Conservation (phyloP, 306 rosid species). For the Morella rubra region DNA sequence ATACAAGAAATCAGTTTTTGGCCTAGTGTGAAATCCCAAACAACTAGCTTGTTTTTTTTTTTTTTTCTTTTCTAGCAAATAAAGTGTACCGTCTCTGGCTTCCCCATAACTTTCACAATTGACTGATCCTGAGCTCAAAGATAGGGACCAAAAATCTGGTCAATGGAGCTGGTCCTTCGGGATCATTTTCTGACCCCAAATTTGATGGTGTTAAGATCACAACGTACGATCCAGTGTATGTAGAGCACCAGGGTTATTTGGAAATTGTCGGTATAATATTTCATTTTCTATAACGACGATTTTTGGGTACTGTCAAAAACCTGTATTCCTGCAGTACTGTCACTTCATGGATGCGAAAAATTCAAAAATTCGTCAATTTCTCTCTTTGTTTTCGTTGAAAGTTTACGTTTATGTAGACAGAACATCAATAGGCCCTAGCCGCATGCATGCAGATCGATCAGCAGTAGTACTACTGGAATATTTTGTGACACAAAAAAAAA, state of each 20-base stretch:
- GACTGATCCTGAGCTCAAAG: background rate
- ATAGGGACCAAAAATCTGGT: background rate
- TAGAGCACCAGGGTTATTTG: too few relatives aligned
- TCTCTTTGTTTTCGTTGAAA: too few relatives aligned
- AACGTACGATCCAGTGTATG: background rate
- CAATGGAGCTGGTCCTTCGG: background rate
- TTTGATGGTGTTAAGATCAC: background rate
- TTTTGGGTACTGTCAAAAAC: too few relatives aligned
- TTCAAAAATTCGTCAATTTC: too few relatives aligned
- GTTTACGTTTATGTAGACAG: too few relatives aligned
- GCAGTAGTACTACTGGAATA: too few relatives aligned
- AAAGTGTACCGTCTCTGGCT: background rate
- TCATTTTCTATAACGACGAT: background rate
- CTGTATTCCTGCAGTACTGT: too few relatives aligned
- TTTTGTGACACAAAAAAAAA: too few relatives aligned
- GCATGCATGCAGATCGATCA: too few relatives aligned
- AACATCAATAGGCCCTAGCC: too few relatives aligned
- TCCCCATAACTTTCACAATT: background rate
- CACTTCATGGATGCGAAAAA: too few relatives aligned
- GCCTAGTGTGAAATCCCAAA: constrained; percentile 34
- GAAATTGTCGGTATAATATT: too few relatives aligned
- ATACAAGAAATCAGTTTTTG: constrained; percentile 47
- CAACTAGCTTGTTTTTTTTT: constrained; percentile 38
- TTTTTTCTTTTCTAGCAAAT: constrained; percentile 19
- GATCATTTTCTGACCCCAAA: background rate